Evolutionary conservation across 2,329 filamentous ascomycete species (phyloP).

Genomic region (Ophiostoma perfectum): DNA sequence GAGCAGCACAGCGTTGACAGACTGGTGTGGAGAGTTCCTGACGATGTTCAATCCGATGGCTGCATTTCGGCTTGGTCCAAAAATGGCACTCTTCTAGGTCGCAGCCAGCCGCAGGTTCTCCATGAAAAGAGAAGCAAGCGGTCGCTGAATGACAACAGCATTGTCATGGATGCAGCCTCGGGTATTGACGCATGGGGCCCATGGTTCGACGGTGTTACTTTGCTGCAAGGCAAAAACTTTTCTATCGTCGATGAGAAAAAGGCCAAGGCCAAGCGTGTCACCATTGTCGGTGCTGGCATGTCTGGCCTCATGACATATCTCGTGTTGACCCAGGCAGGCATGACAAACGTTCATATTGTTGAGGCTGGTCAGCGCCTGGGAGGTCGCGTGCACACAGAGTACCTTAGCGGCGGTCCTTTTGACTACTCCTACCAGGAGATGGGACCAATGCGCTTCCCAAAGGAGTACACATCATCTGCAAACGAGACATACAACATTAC

Average conservation of each 20-base stretch:
- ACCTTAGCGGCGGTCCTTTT: slow-evolving; percentile 7
- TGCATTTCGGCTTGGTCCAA: slow-evolving; percentile 11
- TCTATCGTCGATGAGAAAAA: not conserved
- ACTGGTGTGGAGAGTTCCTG: slow-evolving; percentile 9
- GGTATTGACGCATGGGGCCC: slow-evolving; percentile 7
- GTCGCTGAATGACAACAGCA: not conserved
- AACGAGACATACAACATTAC: slow-evolving; percentile 15
- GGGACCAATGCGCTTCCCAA: slow-evolving; percentile 10
- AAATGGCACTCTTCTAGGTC: not conserved
- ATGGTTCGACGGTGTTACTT: slow-evolving; percentile 8
- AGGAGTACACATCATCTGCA: slow-evolving; percentile 1
- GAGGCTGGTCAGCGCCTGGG: slow-evolving; percentile 9
- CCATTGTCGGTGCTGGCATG: slow-evolving; percentile 10
- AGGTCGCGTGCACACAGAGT: slow-evolving; percentile 11
- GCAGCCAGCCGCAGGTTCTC: not conserved
- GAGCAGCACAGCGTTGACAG: not conserved
- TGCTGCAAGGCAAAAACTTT: not conserved
- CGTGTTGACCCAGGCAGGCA: slow-evolving; percentile 6
- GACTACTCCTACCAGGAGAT: slow-evolving; percentile 15
- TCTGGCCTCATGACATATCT: slow-evolving; percentile 8
- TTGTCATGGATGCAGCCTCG: slow-evolving; percentile 2
- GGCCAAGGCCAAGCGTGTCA: not conserved
- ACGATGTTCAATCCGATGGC: not conserved
- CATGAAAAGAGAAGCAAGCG: not conserved
- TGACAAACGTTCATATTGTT: slow-evolving; percentile 7